Percentiles rank a stretch among this genome's conserved stretches.
Conservation (phyloP, 805 yeast genomes). For the Candida namnaoensis region DNA sequence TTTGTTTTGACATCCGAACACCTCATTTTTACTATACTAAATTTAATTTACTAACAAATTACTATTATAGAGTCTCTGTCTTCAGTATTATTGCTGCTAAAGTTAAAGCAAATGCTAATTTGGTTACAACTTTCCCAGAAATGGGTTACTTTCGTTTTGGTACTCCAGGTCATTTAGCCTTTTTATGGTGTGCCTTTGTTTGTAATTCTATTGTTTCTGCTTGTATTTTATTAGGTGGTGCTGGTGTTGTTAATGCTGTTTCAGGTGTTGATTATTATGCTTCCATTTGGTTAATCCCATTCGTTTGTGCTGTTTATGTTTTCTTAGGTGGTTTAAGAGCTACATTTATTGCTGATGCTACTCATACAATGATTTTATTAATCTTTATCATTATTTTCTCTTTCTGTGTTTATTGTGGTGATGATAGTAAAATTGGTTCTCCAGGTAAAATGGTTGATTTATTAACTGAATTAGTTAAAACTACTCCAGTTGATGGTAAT, state of each 20-base stretch:
- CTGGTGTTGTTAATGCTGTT: conserved; percentile 29
- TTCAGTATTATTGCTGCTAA: conserved; percentile 26
- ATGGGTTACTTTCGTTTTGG: conserved; percentile 32
- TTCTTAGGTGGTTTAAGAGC: conserved; percentile 44
- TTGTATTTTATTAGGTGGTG: conserved; percentile 35
- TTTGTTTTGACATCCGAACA: too few species aligned
- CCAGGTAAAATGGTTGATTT: conserved; percentile 36
- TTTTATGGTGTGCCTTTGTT: conserved; percentile 28
- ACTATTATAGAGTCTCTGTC: too few species aligned
- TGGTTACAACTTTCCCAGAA: conserved; percentile 32
- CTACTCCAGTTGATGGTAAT: conserved; percentile 24
- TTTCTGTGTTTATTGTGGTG: conserved; percentile 26
- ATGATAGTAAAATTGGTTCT: conserved; percentile 28
- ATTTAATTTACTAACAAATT: too few species aligned
- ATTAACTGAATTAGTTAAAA: conserved; percentile 24
- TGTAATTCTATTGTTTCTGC: conserved; percentile 32
- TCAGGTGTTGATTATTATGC: conserved; percentile 39
- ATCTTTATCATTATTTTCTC: conserved; percentile 27
- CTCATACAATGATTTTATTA: conserved; percentile 36
- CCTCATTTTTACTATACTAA: too few species aligned
- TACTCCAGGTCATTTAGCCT: conserved; percentile 27
- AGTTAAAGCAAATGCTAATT: conserved; percentile 26
- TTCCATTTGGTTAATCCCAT: conserved; percentile 34
- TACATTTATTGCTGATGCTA: conserved; percentile 43
- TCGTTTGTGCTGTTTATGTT: conserved; percentile 42